Conservation (phyloP, 2,329 filamentous ascomycete genomes). For the Helminthosporium solani region DNA sequence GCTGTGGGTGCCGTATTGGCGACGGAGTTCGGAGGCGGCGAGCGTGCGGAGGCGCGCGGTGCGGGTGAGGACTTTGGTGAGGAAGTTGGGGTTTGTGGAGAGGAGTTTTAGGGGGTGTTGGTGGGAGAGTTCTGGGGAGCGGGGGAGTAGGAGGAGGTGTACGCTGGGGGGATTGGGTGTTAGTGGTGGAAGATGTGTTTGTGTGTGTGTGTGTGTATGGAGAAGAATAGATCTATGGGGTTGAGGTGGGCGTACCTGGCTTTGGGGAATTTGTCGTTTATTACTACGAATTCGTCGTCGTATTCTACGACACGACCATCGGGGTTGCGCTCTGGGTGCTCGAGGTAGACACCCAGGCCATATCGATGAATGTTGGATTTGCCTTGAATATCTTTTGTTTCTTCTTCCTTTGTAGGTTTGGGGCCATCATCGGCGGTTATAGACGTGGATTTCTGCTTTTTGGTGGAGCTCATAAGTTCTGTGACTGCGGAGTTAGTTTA, state of each 20-base stretch:
- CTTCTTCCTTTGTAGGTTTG: background rate
- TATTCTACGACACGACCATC: slow-evolving; percentile 63
- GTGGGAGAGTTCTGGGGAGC: slow-evolving; percentile 59
- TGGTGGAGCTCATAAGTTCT: slow-evolving; percentile 48
- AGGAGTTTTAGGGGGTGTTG: slow-evolving; percentile 78
- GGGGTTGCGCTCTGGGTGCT: slow-evolving; percentile 61
- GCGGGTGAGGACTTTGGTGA: slow-evolving; percentile 63
- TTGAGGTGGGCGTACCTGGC: slow-evolving; percentile 35
- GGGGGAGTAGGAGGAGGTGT: slow-evolving; percentile 85
- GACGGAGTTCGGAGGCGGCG: slow-evolving; percentile 72
- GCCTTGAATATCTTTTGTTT: slow-evolving; percentile 37
- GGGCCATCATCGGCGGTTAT: background rate
- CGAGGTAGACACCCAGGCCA: slow-evolving; percentile 67
- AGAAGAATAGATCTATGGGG: too few relatives aligned
- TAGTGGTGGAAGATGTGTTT: background rate
- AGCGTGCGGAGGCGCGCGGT: slow-evolving; percentile 61
- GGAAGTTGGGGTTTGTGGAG: slow-evolving; percentile 64
- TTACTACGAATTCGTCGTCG: slow-evolving; percentile 69
- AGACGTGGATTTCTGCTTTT: slow-evolving; percentile 36
- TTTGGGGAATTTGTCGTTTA: slow-evolving; percentile 86
- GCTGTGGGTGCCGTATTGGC: slow-evolving; percentile 66
- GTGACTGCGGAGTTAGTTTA: slow-evolving; percentile 43
- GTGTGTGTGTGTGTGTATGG: background rate
- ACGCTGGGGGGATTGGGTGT: too few relatives aligned
- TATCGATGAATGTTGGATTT: too few relatives aligned